Evolutionary conservation across 208 protist genomes (phyloP), one percentile per base, ranked within the genome.

Genomic region (Crithidia thermophila): DNA sequence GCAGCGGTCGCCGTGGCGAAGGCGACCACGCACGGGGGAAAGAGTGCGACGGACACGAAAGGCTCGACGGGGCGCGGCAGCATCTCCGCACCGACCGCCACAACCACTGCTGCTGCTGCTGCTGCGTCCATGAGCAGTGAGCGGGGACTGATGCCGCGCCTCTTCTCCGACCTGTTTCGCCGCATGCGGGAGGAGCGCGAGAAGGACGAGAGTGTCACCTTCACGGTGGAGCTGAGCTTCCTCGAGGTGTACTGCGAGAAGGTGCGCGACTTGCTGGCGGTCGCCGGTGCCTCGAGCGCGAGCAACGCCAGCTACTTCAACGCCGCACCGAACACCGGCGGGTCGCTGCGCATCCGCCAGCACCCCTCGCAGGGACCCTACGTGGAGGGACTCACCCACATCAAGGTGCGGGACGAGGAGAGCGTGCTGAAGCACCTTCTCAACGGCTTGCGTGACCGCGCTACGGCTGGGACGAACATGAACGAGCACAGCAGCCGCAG

Each of bases 401-500:
- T 90, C 4, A 82, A 76, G 51, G 83, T 93, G 21, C 77, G 81
- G 6, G 75, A 89, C 46, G 79, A 90, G 36, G 77, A 43, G 0
- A 57, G 65, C 21, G 81, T 84, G 47, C 60, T 95, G 34, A 63
- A 75, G 34, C 69, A 79, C 42, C 79, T 97, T 8, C 36, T 90
- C 25, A 36, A 31, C 30, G 93, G 93, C 16, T 50, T 94, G 52
- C 75, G 80, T 16, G 82, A 94, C 31, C 75, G 93, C 16, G 78
- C 67, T 28, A 96, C 95, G 4, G 96, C 95, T 3, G 76, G 79
- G 39, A 99, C 97, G 3, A 84, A 88, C 31, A 98, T 98, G 94
- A 99, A 99, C 72, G 89, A 97, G 20, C 78, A 88, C 61, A 98
- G 93, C 72, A 98, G 90, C 45, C 88, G 98, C 31, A 98, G 98